Conservation (phyloP, 2,329 filamentous ascomycete genomes). For the Hymenoscyphus fructigenus region DNA sequence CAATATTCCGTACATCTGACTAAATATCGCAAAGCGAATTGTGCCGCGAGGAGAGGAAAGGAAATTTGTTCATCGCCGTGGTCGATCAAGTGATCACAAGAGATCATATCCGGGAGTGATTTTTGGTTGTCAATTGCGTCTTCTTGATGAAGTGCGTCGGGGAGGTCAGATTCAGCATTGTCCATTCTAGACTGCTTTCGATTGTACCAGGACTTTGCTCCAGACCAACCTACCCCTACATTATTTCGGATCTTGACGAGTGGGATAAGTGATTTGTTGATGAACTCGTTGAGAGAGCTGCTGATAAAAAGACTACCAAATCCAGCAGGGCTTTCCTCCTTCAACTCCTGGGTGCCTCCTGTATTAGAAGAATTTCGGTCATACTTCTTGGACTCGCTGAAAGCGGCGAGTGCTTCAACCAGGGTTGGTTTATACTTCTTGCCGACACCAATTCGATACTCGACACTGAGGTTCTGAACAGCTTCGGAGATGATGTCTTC, state of each 20-base stretch:
- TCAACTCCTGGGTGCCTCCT: constrained; percentile 13
- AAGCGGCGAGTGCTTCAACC: constrained; percentile 39
- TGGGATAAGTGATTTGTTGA: constrained; percentile 63
- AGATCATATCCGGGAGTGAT: constrained; percentile 28
- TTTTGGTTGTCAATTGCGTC: constrained; percentile 10
- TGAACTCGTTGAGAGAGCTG: constrained; percentile 64
- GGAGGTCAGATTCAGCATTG: constrained; percentile 18
- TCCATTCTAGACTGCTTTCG: constrained; percentile 30
- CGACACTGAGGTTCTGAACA: constrained; percentile 41
- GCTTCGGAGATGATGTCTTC: constrained; percentile 50
- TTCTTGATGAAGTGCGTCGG: constrained; percentile 14
- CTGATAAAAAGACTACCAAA: constrained; percentile 69
- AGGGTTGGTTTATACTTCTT: constrained; percentile 69
- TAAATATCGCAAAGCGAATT: constrained; percentile 76
- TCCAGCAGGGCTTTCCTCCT: constrained; percentile 35
- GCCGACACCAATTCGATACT: constrained; percentile 70
- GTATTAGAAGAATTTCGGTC: constrained; percentile 11
- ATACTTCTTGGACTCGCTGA: constrained; percentile 31
- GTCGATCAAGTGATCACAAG: constrained; percentile 37
- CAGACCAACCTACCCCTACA: constrained; percentile 61
- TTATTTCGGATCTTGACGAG: constrained; percentile 60
- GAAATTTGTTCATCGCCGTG: constrained; percentile 40
- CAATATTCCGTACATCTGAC: constrained; percentile 84
- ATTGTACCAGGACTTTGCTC: constrained; percentile 48
- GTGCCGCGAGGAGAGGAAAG: constrained; percentile 61